Percentiles rank a stretch among this genome's conserved stretches.
Conservation (phyloP, 257 asterid genomes). For the Solanum commersonii region DNA sequence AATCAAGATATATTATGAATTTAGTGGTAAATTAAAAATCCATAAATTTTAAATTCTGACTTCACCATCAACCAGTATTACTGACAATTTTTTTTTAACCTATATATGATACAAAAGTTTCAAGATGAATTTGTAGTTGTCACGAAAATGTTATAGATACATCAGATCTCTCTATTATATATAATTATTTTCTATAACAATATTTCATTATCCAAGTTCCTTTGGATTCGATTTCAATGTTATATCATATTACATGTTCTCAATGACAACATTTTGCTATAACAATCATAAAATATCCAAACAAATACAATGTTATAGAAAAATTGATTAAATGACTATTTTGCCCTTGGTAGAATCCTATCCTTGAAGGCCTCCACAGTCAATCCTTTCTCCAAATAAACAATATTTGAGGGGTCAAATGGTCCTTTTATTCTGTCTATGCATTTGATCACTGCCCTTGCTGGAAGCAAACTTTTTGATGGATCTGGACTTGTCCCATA, state of each 20-base stretch:
- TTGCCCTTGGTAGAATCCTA: not conserved
- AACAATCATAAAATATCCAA: not conserved
- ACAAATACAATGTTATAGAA: not conserved
- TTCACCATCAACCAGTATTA: not conserved
- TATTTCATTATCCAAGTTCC: not conserved
- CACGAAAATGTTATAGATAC: not conserved
- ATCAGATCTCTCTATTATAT: not conserved
- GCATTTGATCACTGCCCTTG: constrained; percentile 43
- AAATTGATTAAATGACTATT: not conserved
- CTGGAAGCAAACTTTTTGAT: constrained; percentile 61
- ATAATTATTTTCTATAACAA: not conserved
- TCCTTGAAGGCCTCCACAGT: constrained; percentile 30
- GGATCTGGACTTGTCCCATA: constrained; percentile 49
- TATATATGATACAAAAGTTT: not conserved
- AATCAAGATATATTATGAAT: not conserved
- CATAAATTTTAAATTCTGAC: not conserved
- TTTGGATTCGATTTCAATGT: not conserved
- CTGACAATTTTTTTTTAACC: not conserved
- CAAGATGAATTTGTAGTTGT: not conserved
- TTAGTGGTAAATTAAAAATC: not conserved
- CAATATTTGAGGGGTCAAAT: constrained; percentile 53
- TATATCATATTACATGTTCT: not conserved
- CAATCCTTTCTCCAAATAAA: constrained; percentile 47
- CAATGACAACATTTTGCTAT: not conserved
- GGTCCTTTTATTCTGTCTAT: constrained; percentile 65